A percentile compares a stretch with the other conserved stretches of the same genome.
phyloP scores from a whole-genome alignment of 345 rosid genomes.

The Ceriops decandra region DNA sequence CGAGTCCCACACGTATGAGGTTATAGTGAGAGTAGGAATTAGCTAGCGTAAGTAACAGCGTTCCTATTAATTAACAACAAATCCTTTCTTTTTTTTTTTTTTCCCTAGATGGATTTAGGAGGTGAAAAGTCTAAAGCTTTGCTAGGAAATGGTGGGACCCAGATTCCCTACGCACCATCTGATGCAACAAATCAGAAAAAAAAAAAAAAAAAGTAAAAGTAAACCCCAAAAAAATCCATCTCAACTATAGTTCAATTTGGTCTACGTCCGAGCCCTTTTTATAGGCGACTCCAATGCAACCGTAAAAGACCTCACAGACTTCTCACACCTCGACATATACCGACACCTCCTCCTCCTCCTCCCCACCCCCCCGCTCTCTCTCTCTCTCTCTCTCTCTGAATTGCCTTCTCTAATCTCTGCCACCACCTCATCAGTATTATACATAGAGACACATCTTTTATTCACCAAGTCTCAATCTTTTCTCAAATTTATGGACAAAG shows the following conservation, averaged over 20 bases:
- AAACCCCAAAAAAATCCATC: neutral
- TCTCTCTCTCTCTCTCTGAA: neutral
- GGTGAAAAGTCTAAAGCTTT: too few species aligned
- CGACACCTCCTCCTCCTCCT: constrained; percentile 9
- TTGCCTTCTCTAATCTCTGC: too few species aligned
- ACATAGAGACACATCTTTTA: too few species aligned
- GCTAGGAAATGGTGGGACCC: neutral
- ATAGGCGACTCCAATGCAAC: constrained; percentile 65
- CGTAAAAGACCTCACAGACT: constrained; percentile 58
- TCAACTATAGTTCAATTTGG: constrained; percentile 16
- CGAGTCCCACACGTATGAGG: too few species aligned
- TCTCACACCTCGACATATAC: neutral
- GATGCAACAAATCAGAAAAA: constrained; percentile 32
- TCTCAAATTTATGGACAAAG: constrained; percentile 70
- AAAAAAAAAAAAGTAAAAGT: neutral
- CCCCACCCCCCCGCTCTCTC: constrained; percentile 1
- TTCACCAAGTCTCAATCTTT: neutral
- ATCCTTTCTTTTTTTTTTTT: too few species aligned
- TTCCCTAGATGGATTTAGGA: too few species aligned
- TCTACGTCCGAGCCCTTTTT: constrained; percentile 69
- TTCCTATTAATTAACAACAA: too few species aligned
- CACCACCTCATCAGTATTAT: too few species aligned
- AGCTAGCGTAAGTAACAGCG: too few species aligned
- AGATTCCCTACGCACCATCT: constrained; percentile 55
- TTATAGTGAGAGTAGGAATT: too few species aligned